These are phyloP conservation scores for Pythium vanterpoolii DNA, from an alignment of 352 stramenopile genomes.

Conservation along the genomic window DNA sequence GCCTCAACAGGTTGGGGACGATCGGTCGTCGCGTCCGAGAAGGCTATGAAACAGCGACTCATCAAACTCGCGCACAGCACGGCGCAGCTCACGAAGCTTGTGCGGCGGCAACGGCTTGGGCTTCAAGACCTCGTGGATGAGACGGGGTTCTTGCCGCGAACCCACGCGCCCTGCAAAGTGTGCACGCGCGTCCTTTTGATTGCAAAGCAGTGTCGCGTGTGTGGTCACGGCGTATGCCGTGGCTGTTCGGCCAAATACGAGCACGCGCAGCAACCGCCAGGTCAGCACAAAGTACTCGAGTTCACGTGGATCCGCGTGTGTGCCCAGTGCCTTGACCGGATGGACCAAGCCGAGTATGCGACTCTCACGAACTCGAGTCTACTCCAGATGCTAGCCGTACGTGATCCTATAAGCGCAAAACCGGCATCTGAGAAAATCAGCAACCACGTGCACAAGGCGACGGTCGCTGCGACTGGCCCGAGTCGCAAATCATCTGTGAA, in stretches of 20 bases:
- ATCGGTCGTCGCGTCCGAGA: background rate
- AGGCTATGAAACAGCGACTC: conserved; percentile 13
- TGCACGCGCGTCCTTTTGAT: conserved; percentile 41
- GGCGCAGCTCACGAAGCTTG: conserved; percentile 33
- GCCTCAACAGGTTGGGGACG: background rate
- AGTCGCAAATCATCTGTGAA: too few species aligned
- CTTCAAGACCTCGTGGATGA: conserved; percentile 42
- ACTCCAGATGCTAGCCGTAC: too few species aligned
- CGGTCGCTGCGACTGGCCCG: too few species aligned
- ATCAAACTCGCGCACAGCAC: conserved; percentile 10
- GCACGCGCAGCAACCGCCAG: conserved; percentile 16
- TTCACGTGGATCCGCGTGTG: conserved; percentile 45
- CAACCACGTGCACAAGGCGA: too few species aligned
- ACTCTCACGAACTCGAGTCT: too few species aligned
- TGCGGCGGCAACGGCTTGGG: conserved; percentile 54
- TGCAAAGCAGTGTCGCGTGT: conserved; percentile 50
- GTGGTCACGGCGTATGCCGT: conserved; percentile 52
- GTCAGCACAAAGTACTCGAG: background rate
- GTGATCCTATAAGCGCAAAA: too few species aligned
- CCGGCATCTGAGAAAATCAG: too few species aligned
- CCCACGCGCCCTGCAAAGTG: conserved; percentile 36
- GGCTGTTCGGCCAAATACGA: conserved; percentile 36
- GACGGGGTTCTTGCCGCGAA: conserved; percentile 27
- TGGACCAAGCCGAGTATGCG: too few species aligned
- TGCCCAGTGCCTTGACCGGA: conserved; percentile 46